Conservation (phyloP, 495 filamentous ascomycete species). For the Aspergillus coremiiformis region DNA sequence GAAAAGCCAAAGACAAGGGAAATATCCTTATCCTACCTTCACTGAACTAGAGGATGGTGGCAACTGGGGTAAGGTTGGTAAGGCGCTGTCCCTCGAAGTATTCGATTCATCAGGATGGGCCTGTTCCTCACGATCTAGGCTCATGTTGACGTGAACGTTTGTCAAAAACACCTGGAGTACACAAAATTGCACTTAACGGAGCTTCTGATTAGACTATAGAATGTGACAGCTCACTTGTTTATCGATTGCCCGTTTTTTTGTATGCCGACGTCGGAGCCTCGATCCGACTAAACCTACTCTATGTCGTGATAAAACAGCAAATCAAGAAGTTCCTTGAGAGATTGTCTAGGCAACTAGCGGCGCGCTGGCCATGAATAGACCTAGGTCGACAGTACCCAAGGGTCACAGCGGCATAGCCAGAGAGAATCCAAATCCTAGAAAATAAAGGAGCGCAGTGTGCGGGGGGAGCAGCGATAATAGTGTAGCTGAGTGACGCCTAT, state of each 20-base stretch:
- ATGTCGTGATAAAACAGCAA: background rate
- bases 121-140: slow-evolving; percentile 31
- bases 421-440: background rate
- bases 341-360: background rate
- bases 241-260: background rate
- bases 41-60: slow-evolving; percentile 12
- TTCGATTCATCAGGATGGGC: slow-evolving; percentile 18
- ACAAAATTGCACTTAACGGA: background rate
- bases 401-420: background rate
- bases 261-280: background rate
- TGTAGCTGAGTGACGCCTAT: background rate
- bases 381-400: background rate
- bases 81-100: slow-evolving; percentile 8
- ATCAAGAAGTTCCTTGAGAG: background rate
- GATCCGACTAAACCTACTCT: background rate
- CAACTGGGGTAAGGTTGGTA: slow-evolving; percentile 22
- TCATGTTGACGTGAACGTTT: slow-evolving; percentile 23
- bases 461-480: background rate
- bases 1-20: background rate
- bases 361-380: background rate
- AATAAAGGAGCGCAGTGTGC: background rate
- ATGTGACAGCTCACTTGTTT: background rate
- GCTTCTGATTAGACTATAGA: background rate
- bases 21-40: slow-evolving; percentile 20
- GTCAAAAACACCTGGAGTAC: background rate